Conservation (phyloP, 495 filamentous ascomycete genomes). For the Xylaria intraflava region DNA sequence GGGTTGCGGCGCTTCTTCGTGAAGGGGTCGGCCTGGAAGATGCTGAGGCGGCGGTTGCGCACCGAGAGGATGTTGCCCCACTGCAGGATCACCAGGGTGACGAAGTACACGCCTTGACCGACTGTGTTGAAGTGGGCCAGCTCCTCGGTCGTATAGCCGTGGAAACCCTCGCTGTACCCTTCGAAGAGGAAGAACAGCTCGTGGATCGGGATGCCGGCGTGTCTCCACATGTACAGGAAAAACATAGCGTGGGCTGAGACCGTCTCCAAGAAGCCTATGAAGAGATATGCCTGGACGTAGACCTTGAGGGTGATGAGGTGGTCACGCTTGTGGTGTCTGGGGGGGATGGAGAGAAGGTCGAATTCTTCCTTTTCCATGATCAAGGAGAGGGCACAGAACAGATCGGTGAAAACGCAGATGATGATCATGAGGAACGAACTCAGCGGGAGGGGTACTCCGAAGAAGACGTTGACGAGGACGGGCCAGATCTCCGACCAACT, state of each 20-base stretch:
- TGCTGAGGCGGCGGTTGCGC: constrained; percentile 44
- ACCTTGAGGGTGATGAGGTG: constrained; percentile 45
- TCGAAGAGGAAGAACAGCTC: constrained; percentile 44
- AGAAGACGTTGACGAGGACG: constrained; percentile 31
- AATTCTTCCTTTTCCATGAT: constrained; percentile 31
- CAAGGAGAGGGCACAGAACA: constrained; percentile 24
- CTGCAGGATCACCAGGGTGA: constrained; percentile 36
- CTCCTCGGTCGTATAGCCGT: constrained; percentile 39
- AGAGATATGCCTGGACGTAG: constrained; percentile 46
- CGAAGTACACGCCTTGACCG: constrained; percentile 23
- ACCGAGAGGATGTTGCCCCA: constrained; percentile 47
- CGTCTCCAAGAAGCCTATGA: constrained; percentile 45
- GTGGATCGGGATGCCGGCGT: constrained; percentile 35
- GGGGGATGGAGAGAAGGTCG: constrained; percentile 25
- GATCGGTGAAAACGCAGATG: constrained; percentile 34
- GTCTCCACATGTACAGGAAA: constrained; percentile 44
- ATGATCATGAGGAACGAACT: constrained; percentile 28
- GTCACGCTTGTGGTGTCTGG: constrained; percentile 23
- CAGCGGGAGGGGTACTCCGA: constrained; percentile 33
- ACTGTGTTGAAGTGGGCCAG: constrained; percentile 34
- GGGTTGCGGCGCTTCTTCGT: constrained; percentile 42
- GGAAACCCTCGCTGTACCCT: constrained; percentile 40
- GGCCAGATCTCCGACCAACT: constrained; percentile 33
- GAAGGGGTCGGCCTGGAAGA: constrained; percentile 48
- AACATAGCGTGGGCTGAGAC: constrained; percentile 45